These are phyloP conservation scores for Paraconiothyrium sp. DNA, from an alignment of 2,329 filamentous ascomycete species.

Conservation along the genomic window DNA sequence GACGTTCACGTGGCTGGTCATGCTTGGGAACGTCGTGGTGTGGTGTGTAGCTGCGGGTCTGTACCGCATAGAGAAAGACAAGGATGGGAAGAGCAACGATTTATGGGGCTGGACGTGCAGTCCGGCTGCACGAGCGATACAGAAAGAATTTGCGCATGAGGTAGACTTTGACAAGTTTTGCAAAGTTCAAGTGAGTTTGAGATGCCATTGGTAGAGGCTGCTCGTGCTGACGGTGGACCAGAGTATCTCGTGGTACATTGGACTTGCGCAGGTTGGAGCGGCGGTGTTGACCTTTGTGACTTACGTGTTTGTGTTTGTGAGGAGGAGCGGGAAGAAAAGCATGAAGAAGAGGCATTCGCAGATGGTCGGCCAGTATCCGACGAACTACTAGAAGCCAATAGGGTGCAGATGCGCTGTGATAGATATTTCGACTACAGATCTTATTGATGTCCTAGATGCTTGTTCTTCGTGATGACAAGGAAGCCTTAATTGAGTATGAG, in stretches of 20 bases:
- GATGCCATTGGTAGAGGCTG: not conserved
- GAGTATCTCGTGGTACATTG: constrained; percentile 48
- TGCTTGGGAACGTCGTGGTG: constrained; percentile 46
- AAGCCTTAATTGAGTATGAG: no score
- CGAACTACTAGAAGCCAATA: constrained; percentile 13
- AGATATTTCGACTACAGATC: not conserved
- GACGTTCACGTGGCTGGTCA: constrained; percentile 40
- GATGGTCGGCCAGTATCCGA: constrained; percentile 19
- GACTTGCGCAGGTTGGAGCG: constrained; percentile 44
- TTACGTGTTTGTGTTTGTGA: constrained; percentile 39
- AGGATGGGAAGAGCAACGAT: constrained; percentile 47
- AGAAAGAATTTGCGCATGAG: constrained; percentile 47
- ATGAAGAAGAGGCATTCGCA: constrained; percentile 26
- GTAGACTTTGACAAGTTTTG: constrained; percentile 51
- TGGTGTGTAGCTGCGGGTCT: constrained; percentile 47
- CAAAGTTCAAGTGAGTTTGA: constrained; percentile 43
- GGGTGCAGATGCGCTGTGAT: not conserved
- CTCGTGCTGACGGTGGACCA: constrained; percentile 25
- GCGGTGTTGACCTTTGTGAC: constrained; percentile 42
- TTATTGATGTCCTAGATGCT: no score
- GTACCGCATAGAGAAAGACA: constrained; percentile 50
- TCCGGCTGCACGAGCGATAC: constrained; percentile 44
- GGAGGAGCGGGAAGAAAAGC: constrained; percentile 43
- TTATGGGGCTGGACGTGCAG: constrained; percentile 56
- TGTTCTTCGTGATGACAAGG: no score